Percentiles rank a stretch among this genome's conserved stretches.
Conservation (phyloP, 2,329 filamentous ascomycete species). For the Xylariaceae sp. region DNA sequence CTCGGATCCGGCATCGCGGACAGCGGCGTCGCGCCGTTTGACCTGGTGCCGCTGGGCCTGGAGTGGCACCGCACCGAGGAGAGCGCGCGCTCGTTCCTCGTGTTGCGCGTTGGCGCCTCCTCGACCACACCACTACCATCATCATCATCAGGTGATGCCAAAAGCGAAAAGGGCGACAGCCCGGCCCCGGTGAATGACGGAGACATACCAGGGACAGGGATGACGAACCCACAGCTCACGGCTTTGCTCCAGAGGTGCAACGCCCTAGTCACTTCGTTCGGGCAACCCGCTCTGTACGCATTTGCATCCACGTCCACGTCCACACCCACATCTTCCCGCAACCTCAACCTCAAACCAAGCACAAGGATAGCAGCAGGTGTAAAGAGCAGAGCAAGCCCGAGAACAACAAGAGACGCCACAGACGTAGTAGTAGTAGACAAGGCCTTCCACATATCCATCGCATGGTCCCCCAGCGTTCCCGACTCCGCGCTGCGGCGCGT, state of each 20-base stretch:
- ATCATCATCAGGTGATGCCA: neutral
- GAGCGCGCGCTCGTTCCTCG: constrained; percentile 75
- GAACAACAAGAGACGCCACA: no score
- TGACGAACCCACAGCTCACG: constrained; percentile 55
- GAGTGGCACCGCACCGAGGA: constrained; percentile 49
- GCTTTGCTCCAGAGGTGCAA: constrained; percentile 65
- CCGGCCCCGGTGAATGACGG: no score
- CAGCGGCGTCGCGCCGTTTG: constrained; percentile 37
- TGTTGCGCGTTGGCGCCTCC: constrained; percentile 54
- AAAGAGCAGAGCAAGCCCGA: neutral
- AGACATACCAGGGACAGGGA: no score
- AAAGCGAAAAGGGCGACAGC: neutral
- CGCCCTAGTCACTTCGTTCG: constrained; percentile 49
- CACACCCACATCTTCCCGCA: no score
- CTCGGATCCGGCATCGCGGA: constrained; percentile 37
- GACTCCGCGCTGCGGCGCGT: constrained; percentile 35
- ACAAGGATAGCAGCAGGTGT: no score
- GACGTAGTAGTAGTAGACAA: no score
- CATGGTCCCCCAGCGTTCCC: constrained; percentile 67
- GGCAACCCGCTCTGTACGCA: constrained; percentile 67
- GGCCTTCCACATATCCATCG: constrained; percentile 84
- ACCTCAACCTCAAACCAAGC: no score
- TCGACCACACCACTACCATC: constrained; percentile 5
- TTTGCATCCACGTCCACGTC: no score
- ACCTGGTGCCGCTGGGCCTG: constrained; percentile 35